These are phyloP conservation scores for Diaporthe velutina DNA, from an alignment of 2,329 filamentous ascomycete genomes.

Conservation along the genomic window DNA sequence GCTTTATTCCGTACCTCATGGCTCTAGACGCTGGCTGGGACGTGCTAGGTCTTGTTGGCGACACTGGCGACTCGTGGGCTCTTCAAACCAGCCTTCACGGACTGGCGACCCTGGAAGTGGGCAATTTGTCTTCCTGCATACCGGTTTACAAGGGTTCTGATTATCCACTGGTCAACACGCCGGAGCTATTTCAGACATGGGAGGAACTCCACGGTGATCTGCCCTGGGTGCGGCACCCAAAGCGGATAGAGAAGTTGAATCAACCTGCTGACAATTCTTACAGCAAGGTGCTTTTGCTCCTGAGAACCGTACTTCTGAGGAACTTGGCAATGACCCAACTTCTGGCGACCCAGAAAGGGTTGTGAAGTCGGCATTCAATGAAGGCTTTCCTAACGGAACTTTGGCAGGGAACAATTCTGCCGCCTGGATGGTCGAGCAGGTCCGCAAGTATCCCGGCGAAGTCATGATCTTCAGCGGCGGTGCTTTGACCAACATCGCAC, in stretches of 20 bases:
- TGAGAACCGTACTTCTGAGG: conserved; percentile 57
- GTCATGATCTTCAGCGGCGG: conserved; percentile 62
- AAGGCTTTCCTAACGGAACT: conserved; percentile 61
- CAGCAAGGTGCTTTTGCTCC: conserved; percentile 57
- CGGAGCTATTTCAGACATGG: conserved; percentile 58
- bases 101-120: conserved; percentile 59
- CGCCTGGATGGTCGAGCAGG: conserved; percentile 61
- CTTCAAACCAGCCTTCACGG: conserved; percentile 59
- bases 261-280: not conserved
- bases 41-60: conserved; percentile 54
- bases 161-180: conserved; percentile 61
- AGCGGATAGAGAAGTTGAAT: too few relatives aligned
- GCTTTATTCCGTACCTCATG: conserved; percentile 58
- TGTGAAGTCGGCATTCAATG: conserved; percentile 54
- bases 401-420: conserved; percentile 55
- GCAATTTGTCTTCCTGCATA: conserved; percentile 59
- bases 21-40: conserved; percentile 59
- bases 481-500: conserved; percentile 62
- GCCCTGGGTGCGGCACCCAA: conserved; percentile 49
- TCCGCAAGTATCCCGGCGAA: conserved; percentile 62
- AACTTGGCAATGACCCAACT: conserved; percentile 57
- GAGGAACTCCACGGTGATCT: conserved; percentile 57
- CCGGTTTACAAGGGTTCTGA: conserved; percentile 61
- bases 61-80: conserved; percentile 61
- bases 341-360: conserved; percentile 58